Evolutionary conservation across 2,329 filamentous ascomycete genomes (phyloP).

Genomic region (Diplocarpon rosae): DNA sequence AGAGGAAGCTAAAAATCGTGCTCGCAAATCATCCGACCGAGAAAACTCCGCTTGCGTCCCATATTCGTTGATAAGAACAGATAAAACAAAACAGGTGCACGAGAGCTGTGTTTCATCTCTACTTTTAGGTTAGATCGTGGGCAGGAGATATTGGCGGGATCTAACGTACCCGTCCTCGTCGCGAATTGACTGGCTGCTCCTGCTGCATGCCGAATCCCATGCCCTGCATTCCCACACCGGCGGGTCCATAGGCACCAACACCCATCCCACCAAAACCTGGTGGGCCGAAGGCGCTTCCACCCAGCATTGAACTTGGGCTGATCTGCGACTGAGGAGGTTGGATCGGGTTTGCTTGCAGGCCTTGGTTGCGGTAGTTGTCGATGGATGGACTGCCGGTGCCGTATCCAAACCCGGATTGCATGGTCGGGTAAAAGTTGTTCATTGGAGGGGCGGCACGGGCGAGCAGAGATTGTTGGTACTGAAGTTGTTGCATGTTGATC

Average conservation of each 20-base stretch:
- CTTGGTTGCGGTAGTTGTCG: slow-evolving; percentile 46
- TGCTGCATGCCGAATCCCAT: slow-evolving; percentile 44
- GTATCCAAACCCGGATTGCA: slow-evolving; percentile 47
- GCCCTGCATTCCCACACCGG: slow-evolving; percentile 37
- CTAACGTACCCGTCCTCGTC: slow-evolving; percentile 48
- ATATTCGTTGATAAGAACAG: no score
- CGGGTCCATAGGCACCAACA: slow-evolving; percentile 35
- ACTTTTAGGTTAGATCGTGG: background rate
- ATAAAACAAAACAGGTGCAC: no score
- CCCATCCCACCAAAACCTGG: slow-evolving; percentile 39
- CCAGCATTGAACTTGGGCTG: slow-evolving; percentile 29
- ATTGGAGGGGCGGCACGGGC: slow-evolving; percentile 40
- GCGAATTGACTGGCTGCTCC: slow-evolving; percentile 43
- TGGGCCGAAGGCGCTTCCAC: slow-evolving; percentile 35
- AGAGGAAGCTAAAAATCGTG: no score
- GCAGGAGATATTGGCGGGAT: background rate
- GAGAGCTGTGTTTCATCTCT: background rate
- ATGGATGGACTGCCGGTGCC: slow-evolving; percentile 36
- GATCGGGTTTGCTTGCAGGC: no score
- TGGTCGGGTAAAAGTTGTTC: slow-evolving; percentile 44
- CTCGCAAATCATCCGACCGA: no score
- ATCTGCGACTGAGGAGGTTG: slow-evolving; percentile 32
- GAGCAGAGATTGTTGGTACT: slow-evolving; percentile 49
- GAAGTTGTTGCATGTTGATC: slow-evolving; percentile 41
- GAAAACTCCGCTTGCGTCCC: no score